Conservation (phyloP, 2,329 filamentous ascomycete genomes). For the Microdochium bolleyi region DNA sequence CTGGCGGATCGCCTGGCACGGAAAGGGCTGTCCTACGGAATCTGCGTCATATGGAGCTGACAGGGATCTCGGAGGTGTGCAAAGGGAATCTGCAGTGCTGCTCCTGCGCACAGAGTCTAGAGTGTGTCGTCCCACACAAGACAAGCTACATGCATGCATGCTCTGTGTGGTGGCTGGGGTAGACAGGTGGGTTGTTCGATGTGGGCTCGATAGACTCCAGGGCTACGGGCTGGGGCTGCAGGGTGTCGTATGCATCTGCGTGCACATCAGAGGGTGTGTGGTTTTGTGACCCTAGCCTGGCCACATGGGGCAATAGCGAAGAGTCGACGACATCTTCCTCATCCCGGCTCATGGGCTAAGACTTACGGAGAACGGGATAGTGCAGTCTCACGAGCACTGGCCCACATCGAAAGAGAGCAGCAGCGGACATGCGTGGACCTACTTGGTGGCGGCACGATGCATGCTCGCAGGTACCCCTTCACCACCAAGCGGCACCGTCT, state of each 20-base stretch:
- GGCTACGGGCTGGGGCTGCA: neutral
- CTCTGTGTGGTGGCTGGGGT: constrained; percentile 1
- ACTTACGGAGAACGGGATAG: no score
- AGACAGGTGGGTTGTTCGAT: neutral
- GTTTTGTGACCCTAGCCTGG: neutral
- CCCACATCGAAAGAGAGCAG: no score
- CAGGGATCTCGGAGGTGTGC: constrained; percentile 22
- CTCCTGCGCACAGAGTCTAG: constrained; percentile 18
- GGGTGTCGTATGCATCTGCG: neutral
- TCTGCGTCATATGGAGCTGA: constrained; percentile 27
- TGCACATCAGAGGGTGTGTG: no score
- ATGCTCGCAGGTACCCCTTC: no score
- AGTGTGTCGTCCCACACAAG: constrained; percentile 10
- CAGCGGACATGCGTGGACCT: no score
- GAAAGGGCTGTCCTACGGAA: constrained; percentile 7
- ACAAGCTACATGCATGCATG: constrained; percentile 2
- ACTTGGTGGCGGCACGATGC: no score
- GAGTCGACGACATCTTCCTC: neutral
- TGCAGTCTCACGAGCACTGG: no score
- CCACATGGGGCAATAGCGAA: neutral
- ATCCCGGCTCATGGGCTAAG: no score
- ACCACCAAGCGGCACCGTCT: no score
- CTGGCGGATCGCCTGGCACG: constrained; percentile 21
- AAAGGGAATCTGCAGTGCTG: constrained; percentile 21
- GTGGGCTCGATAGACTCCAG: neutral